phyloP scores from a whole-genome alignment of 768 basidiomycete genomes.

The Amanita phalloides region DNA sequence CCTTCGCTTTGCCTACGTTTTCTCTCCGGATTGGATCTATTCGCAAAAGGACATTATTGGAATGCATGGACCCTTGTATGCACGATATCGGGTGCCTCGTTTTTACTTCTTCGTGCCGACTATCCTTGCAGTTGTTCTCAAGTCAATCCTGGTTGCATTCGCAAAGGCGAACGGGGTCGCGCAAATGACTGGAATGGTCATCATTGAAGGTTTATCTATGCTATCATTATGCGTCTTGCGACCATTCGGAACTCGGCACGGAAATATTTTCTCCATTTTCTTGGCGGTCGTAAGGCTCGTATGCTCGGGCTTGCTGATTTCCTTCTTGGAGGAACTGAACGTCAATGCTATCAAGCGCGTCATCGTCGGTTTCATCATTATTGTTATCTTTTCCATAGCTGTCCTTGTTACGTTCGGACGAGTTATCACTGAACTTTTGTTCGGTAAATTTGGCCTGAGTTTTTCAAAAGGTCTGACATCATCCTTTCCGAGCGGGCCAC shows the following conservation, averaged over 20 bases:
- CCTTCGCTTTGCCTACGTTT: conserved; percentile 29
- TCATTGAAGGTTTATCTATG: conserved; percentile 57
- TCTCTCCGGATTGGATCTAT: conserved; percentile 20
- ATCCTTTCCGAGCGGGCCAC: background rate
- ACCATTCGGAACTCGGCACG: conserved; percentile 59
- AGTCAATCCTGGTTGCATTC: conserved; percentile 64
- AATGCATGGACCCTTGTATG: conserved; percentile 49
- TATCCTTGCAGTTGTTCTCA: conserved; percentile 48
- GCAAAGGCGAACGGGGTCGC: conserved; percentile 49
- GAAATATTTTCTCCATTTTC: conserved; percentile 60
- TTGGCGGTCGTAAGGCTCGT: conserved; percentile 59
- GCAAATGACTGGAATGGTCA: conserved; percentile 58
- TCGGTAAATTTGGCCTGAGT: conserved; percentile 23
- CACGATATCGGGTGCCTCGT: conserved; percentile 53
- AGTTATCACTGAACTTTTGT: conserved; percentile 51
- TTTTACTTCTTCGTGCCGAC: conserved; percentile 58
- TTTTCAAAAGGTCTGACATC: conserved; percentile 11
- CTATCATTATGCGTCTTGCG: conserved; percentile 39
- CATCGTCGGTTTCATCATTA: conserved; percentile 66
- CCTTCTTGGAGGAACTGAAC: conserved; percentile 57
- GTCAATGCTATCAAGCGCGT: conserved; percentile 73
- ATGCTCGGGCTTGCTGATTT: conserved; percentile 61
- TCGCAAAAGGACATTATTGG: conserved; percentile 22
- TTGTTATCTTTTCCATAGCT: conserved; percentile 61
- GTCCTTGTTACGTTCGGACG: conserved; percentile 47